Evolutionary conservation across 352 stramenopile genomes (phyloP), one percentile per base, ranked within the genome.

Genomic region (Globisporangium megalacanthum): DNA sequence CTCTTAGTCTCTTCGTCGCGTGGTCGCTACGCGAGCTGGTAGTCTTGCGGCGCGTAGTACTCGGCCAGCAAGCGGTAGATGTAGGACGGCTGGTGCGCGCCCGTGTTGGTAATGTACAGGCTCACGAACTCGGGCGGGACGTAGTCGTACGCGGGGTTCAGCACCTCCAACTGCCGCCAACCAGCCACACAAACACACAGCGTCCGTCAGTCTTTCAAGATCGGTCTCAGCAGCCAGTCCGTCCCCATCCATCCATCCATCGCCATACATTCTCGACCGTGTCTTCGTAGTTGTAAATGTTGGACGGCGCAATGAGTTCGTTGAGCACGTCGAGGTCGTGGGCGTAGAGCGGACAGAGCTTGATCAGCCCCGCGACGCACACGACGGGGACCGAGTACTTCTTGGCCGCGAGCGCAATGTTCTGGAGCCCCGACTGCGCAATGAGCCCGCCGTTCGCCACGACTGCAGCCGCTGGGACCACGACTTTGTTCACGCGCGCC

Each of bases 11-110:
- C 17, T 5, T n/a, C 7, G 20, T 14, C 41, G 41, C 15, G 6
- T 6, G 13, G n/a, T 0, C 41, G n/a, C 41, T 47, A 92, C 54
- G 68, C 79, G 17, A 95, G 72, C 65, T 92, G 81, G 64, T 95
- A 98, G 78, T 99, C 96, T 64, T 99, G 93, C 47, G 82, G 92
- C 64, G 98, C 97, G 77, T 99, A 99, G 66, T 98, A 98, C 71
- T 99, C 97, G 25, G 92, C 89, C n/a, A 99, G 77, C 60, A 99
- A 73, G 49, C 97, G 85, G 72, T 99, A 99, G 58, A 99, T 98
- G 72, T 99, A 99, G 46, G 92, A 98, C 22, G 97, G 96, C 72
- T 98, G 96, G 65, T 99, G 96, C n/a, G 92, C 93, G 42, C 97
- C 97, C 5, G 97, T 98, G 73, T 99, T 99, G 41, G 97, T 99